These are phyloP conservation scores for Beverwykella pulmonaria DNA, from an alignment of 495 filamentous ascomycete genomes.

Conservation along the genomic window DNA sequence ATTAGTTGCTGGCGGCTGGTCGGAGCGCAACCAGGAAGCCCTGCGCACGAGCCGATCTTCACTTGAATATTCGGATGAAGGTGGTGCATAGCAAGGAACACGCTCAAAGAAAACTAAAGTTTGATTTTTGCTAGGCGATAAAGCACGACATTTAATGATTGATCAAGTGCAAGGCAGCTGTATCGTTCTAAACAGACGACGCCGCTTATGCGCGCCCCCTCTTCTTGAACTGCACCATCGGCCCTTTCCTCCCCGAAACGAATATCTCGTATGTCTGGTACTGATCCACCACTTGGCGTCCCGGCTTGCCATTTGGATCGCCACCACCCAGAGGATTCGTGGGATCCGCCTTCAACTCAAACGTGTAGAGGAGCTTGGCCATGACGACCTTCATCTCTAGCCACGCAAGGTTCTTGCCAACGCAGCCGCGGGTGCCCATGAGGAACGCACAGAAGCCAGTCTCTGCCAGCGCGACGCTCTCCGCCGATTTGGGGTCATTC, in stretches of 20 bases:
- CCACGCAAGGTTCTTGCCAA: constrained; percentile 5
- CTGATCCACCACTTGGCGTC: constrained; percentile 6
- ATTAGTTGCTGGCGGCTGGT: too few species aligned
- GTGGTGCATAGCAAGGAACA: too few species aligned
- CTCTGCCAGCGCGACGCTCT: constrained; percentile 1
- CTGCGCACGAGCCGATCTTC: too few species aligned
- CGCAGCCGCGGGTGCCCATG: constrained; percentile 3
- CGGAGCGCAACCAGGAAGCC: too few species aligned
- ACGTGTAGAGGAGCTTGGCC: constrained; percentile 11
- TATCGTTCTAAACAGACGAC: not conserved
- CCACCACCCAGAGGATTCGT: not conserved
- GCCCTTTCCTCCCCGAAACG: constrained; percentile 8
- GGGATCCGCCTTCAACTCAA: constrained; percentile 5
- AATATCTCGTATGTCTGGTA: constrained; percentile 10
- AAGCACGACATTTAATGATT: too few species aligned
- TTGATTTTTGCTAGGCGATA: too few species aligned
- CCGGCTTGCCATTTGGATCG: not conserved
- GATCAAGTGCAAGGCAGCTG: too few species aligned
- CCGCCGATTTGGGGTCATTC: constrained; percentile 3
- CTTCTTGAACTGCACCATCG: constrained; percentile 1
- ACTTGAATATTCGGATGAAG: too few species aligned
- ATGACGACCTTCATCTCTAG: constrained; percentile 13
- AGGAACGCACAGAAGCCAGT: constrained; percentile 6
- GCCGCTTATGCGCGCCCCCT: not conserved
- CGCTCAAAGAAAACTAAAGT: too few species aligned